These are phyloP conservation scores for Baudoinia panamericana DNA, from an alignment of 495 filamentous ascomycete genomes.

Conservation along the genomic window DNA sequence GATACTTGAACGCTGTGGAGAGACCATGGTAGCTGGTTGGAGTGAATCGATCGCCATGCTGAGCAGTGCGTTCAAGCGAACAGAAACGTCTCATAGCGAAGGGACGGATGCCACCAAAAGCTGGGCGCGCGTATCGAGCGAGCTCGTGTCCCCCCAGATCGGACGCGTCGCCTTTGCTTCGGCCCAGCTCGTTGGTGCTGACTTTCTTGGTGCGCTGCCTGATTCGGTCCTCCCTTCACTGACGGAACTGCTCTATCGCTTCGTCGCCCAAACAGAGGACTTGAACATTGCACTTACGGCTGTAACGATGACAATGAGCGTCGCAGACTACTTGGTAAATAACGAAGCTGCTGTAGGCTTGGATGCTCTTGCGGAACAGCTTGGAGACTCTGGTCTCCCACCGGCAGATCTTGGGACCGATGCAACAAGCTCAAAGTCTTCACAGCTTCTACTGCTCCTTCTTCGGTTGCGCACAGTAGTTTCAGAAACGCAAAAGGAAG, in stretches of 20 bases:
- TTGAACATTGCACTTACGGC: slow-evolving; percentile 94
- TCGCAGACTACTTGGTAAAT: slow-evolving; percentile 68
- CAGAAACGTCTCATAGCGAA: too few species aligned
- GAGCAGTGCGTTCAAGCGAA: slow-evolving; percentile 59
- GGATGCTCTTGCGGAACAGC: slow-evolving; percentile 31
- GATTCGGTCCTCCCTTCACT: slow-evolving; percentile 66
- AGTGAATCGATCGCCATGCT: slow-evolving; percentile 73
- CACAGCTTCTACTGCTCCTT: slow-evolving; percentile 78
- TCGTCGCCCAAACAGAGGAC: slow-evolving; percentile 76
- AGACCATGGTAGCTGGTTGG: slow-evolving; percentile 71
- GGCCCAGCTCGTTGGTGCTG: slow-evolving; percentile 82
- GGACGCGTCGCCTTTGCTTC: slow-evolving; percentile 77
- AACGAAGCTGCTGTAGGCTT: slow-evolving; percentile 35
- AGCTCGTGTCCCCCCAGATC: slow-evolving; percentile 48
- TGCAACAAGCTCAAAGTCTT: slow-evolving; percentile 39
- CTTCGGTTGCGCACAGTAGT: slow-evolving; percentile 63
- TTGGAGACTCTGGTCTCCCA: slow-evolving; percentile 34
- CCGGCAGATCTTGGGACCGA: slow-evolving; percentile 36
- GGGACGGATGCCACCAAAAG: too few species aligned
- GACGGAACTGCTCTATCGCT: slow-evolving; percentile 76
- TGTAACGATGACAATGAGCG: slow-evolving; percentile 87
- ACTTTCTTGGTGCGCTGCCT: slow-evolving; percentile 73
- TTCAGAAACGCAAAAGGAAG: slow-evolving; percentile 64
- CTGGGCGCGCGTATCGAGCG: slow-evolving; percentile 13
- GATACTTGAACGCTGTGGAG: slow-evolving; percentile 80